Percentiles rank a stretch among this genome's conserved stretches.
Evolutionary conservation across 768 basidiomycete species (phyloP).

Genomic region (Lentinula aciculospora): DNA sequence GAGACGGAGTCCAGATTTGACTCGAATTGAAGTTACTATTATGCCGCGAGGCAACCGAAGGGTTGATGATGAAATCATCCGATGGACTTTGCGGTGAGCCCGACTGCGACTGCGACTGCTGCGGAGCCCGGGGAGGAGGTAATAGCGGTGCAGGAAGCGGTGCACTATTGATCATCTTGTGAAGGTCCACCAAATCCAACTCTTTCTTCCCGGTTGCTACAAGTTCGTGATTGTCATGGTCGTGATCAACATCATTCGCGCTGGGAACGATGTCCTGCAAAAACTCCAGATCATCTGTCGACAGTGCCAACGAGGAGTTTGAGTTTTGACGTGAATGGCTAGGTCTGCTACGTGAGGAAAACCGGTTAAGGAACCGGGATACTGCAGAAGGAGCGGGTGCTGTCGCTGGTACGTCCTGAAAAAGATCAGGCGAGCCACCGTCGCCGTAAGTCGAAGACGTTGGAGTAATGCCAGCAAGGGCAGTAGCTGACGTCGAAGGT

Average conservation of each 20-base stretch:
- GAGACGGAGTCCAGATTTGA: neutral
- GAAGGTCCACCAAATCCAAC: constrained; percentile 32
- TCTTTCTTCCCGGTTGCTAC: constrained; percentile 6
- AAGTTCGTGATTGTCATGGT: constrained; percentile 17
- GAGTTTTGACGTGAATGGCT: neutral
- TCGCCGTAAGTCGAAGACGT: constrained; percentile 3
- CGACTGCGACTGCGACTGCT: constrained; percentile 14
- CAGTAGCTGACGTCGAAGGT: neutral
- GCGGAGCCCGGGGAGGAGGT: constrained; percentile 21
- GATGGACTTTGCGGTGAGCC: neutral
- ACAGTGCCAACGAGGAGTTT: constrained; percentile 56
- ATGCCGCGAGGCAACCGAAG: neutral
- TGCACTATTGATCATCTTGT: constrained; percentile 35
- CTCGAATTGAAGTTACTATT: neutral
- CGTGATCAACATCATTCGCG: constrained; percentile 32
- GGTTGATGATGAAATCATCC: neutral
- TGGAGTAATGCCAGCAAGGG: constrained; percentile 10
- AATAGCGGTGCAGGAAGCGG: constrained; percentile 41
- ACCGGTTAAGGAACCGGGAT: constrained; percentile 76
- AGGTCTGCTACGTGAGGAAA: constrained; percentile 35
- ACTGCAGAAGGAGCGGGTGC: constrained; percentile 58
- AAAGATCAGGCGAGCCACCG: constrained; percentile 3
- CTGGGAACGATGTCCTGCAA: constrained; percentile 65
- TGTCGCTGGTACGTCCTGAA: constrained; percentile 9
- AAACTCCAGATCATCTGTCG: constrained; percentile 78